Evolutionary conservation across 2,329 filamentous ascomycete genomes (phyloP), one percentile per base, ranked within the genome.

Genomic region (Zelopaecilomyces penicillatus): DNA sequence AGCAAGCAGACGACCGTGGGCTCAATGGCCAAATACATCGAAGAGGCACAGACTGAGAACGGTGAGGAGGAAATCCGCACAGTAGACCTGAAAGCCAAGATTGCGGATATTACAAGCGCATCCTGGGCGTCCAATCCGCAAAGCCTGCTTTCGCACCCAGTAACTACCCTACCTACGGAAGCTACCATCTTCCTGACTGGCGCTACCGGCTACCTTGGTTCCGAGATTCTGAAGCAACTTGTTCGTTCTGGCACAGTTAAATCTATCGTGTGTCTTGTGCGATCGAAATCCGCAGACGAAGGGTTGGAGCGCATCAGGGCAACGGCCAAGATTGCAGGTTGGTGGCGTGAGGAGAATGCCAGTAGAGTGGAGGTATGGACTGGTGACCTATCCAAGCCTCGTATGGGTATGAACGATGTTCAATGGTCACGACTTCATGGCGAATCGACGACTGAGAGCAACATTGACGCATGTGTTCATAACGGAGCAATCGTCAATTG

Each of bases 401-500:
- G 32, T 1, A 19, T 46, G 19, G 44, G 40, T 4, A 31, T 46
- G 4, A 30, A 38, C 29, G 28, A 26, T 7, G 30, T 32, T 31
- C 41, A 46, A 30, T 46, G 40, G 41, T 30, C 31, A 11, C 37
- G 41, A 2, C 35, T 46, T 19, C 19, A 30, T 11, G 44, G 44
- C 29, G 32, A 4, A n/a, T 46, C 41, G 11, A 39, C 11, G 9
- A 31, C 26, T 11, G 33, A 40, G 6, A 30, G 26, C n/a, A 39
- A 39, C 12, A 27, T 46, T 30, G 85, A 94, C 57, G 74, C 81
- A 2, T 70, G 88, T 5, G 76, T 88, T 32, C 84, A 95, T 69
- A 95, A 95, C 58, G 90, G 87, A 37, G 87, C 87, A 10, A 70
- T 74, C 33, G 81, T 86, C 5, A 83, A 94, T 59, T 95, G 87